Evolutionary conservation across 2,329 filamentous ascomycete genomes (phyloP).

Genomic region (Xylaria digitata): DNA sequence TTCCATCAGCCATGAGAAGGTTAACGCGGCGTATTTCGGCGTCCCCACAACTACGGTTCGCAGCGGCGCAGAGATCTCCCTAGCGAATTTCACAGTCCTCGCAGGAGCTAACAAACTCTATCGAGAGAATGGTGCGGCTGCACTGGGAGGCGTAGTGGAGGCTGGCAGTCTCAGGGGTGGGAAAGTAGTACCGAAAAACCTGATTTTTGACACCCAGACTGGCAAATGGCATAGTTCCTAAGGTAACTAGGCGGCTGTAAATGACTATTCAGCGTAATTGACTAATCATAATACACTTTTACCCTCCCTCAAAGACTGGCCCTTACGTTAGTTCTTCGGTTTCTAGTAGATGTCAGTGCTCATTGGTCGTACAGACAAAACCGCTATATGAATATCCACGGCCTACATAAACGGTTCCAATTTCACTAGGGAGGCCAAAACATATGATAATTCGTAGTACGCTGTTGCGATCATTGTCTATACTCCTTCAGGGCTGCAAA

Average conservation of each 20-base stretch:
- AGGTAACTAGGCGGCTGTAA: neutral
- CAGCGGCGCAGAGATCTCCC: constrained; percentile 67
- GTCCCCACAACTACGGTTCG: constrained; percentile 60
- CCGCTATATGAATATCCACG: no score
- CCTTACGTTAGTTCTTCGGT: no score
- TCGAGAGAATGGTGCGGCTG: constrained; percentile 41
- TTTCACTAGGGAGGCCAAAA: no score
- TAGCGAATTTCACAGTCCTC: constrained; percentile 72
- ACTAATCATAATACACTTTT: neutral
- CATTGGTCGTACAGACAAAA: no score
- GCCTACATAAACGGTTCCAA: no score
- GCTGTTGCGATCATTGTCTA: no score
- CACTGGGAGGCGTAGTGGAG: constrained; percentile 49
- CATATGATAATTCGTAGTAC: no score
- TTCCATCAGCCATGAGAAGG: constrained; percentile 61
- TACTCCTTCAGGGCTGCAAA: no score
- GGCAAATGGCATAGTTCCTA: constrained; percentile 42
- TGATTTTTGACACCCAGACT: constrained; percentile 68
- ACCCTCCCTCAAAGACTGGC: neutral
- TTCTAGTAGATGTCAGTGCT: no score
- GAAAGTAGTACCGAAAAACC: constrained; percentile 52
- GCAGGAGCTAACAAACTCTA: constrained; percentile 64
- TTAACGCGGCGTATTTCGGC: constrained; percentile 66
- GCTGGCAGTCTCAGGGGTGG: constrained; percentile 62
- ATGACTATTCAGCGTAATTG: no score